These are phyloP conservation scores for Flaveria robusta DNA, from an alignment of 129 eudicot species.

Conservation along the genomic window DNA sequence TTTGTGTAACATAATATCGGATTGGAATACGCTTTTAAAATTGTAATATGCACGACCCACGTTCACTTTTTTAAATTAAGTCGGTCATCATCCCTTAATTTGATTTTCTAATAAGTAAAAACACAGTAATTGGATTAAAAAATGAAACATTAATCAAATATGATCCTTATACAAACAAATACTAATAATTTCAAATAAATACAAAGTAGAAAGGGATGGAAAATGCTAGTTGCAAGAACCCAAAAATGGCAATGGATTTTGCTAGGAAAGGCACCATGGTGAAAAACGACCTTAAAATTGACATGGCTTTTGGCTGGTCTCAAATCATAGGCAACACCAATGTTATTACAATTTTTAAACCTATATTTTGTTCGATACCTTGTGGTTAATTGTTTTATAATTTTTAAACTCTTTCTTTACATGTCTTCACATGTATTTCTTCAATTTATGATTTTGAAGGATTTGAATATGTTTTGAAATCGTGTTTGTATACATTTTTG, in stretches of 20 bases:
- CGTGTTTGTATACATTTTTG: too few relatives aligned
- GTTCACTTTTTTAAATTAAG: too few relatives aligned
- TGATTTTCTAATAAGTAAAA: not conserved
- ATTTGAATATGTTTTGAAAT: too few relatives aligned
- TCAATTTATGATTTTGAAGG: too few relatives aligned
- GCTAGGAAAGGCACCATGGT: conserved; percentile 23
- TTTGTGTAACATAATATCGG: too few relatives aligned
- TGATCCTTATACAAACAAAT: not conserved
- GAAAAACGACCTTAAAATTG: conserved; percentile 18
- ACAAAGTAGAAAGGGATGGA: not conserved
- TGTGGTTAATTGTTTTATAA: not conserved
- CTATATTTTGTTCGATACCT: not conserved
- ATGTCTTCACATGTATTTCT: too few relatives aligned
- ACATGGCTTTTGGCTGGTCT: conserved; percentile 21
- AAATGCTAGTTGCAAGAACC: not conserved
- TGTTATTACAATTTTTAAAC: not conserved
- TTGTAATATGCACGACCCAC: too few relatives aligned
- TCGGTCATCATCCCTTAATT: not conserved
- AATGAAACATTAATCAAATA: not conserved
- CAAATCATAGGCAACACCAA: not conserved
- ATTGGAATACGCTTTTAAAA: too few relatives aligned
- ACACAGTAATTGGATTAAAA: not conserved
- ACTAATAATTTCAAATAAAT: not conserved
- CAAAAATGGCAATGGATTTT: conserved; percentile 14
- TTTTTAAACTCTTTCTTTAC: not conserved